phyloP scores from a whole-genome alignment of 495 filamentous ascomycete species.

The Podospora comata region DNA sequence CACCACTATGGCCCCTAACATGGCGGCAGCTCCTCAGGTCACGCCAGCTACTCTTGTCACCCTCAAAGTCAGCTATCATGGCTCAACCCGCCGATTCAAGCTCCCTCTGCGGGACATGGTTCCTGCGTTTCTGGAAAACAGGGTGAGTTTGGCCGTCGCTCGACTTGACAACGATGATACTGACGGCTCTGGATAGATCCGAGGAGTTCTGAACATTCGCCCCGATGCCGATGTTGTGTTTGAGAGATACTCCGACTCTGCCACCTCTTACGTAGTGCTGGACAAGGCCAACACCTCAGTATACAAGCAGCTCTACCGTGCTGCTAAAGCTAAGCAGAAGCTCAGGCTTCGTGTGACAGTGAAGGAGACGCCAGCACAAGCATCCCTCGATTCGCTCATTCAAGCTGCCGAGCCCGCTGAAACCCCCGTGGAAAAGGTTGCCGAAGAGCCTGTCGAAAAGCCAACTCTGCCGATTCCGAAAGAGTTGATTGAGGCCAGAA shows the following conservation, averaged over 20 bases:
- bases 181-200: conserved; percentile 57
- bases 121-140: conserved; percentile 68
- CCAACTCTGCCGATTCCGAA: conserved; percentile 16
- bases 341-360: conserved; percentile 78
- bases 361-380: conserved; percentile 15
- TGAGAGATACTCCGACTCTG: conserved; percentile 96
- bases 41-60: conserved; percentile 74
- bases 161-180: conserved; percentile 22
- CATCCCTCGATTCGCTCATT: conserved; percentile 13
- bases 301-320: conserved; percentile 95
- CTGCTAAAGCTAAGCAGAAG: conserved; percentile 98
- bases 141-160: conserved; percentile 59
- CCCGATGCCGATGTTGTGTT: conserved; percentile 65
- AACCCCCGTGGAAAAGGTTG: conserved; percentile 8
- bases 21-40: conserved; percentile 53
- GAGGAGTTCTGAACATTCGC: conserved; percentile 67
- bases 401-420: conserved; percentile 34
- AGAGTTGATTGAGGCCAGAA: conserved; percentile 14
- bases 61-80: conserved; percentile 77
- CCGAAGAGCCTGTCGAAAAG: conserved; percentile 20
- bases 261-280: conserved; percentile 71
- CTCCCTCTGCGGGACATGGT: conserved; percentile 83
- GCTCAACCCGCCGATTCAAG: conserved; percentile 77
- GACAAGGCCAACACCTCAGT: conserved; percentile 73
- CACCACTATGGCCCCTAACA: conserved; percentile 22